Base-by-base conservation (phyloP, 768 basidiomycete species). In the Podaxis sp. region DNA sequence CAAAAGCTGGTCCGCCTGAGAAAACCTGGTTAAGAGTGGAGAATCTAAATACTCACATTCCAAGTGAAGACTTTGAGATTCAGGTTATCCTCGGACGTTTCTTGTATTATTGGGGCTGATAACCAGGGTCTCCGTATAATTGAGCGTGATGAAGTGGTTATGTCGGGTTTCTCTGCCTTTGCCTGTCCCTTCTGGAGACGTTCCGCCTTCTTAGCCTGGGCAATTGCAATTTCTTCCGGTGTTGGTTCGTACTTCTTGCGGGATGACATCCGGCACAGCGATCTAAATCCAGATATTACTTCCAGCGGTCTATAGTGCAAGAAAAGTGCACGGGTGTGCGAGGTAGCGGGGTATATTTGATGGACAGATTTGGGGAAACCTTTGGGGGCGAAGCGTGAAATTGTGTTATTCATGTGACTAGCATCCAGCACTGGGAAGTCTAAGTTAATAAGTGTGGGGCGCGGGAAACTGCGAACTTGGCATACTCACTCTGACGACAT, bases 11-110 rank as follows among this genome's bases (percentile, higher is more conserved):
- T 61, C 51, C 32, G 28, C 48, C 10, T 37, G 18, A 53, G 28
- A 35, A 13, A 47, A 10, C 23, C 27, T 56, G 6, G 28, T 13
- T n/a, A 63, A 64, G 61, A 58, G 57, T 1, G 35, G 21, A 1
- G 13, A 23, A 54, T 48, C 67, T 36, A 63, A 32, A 32, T 64
- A 86, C 90, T 64, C 61, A 93, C 90, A 77, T 94, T 94, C 91
- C 91, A 94, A 4, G 89, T 89, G 76, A 91, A 77, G 53, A 94
- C 70, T 68, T 78, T 90, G 62, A 86, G 61, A 57, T 62, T 76
- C 55, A 65, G 77, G 51, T 35, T 18, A 35, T 28, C 51, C 69
- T 58, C 68, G 62, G 46, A 9, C 63, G 16, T 70, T 62, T 44
- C 68, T 61, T 37, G 64, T 42, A 51, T 66, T 47, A 63, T 57